Evolutionary conservation across 148 eudicot species (phyloP).

Genomic region (Silene conica): DNA sequence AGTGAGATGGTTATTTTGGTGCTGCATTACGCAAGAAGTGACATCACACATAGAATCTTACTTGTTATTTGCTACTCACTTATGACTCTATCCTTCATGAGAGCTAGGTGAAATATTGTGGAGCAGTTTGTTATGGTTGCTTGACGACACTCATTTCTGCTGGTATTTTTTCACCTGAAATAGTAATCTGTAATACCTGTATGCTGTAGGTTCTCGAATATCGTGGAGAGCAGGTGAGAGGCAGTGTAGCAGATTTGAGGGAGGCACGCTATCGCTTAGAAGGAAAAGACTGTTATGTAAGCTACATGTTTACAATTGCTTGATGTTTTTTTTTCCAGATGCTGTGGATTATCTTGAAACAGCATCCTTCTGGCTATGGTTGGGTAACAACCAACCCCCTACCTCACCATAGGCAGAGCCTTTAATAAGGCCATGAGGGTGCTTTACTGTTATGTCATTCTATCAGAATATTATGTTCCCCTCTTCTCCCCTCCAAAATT

Average conservation of each 20-base stretch:
- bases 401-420: too few relatives aligned
- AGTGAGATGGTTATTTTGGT: not conserved
- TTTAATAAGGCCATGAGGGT: too few relatives aligned
- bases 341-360: not conserved
- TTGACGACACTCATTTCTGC: not conserved
- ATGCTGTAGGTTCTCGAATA: slow-evolving; percentile 81
- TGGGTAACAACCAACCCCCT: not conserved
- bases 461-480: too few relatives aligned
- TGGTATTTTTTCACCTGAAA: not conserved
- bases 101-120: not conserved
- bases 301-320: slow-evolving; percentile 26
- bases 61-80: not conserved
- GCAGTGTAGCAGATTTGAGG: slow-evolving; percentile 95
- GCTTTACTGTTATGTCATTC: too few relatives aligned
- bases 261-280: slow-evolving; percentile 70
- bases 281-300: slow-evolving; percentile 98
- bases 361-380: not conserved
- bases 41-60: not conserved
- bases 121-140: not conserved
- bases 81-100: not conserved
- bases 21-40: not conserved
- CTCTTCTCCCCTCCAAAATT: too few relatives aligned
- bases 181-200: not conserved
- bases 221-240: slow-evolving; percentile 96
- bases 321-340: not conserved